Conservation (phyloP, 805 yeast genomes). For the Hyphopichia homilentoma region DNA sequence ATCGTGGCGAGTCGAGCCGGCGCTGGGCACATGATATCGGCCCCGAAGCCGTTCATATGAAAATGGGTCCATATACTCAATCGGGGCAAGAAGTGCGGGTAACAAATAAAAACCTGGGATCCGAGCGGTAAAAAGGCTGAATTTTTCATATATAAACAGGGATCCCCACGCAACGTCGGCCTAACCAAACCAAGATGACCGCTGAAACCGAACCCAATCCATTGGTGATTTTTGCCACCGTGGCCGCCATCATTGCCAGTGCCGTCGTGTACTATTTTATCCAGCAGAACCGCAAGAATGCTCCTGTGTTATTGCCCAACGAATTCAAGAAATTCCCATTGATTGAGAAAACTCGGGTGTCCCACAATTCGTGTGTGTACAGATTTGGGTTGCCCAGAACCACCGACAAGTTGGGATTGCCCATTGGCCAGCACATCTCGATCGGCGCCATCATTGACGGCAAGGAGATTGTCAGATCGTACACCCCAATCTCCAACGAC, state of each 20-base stretch:
- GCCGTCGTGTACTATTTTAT: conserved; percentile 31
- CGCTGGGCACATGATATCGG: no score
- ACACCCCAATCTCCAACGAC: conserved; percentile 85
- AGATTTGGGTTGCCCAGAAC: conserved; percentile 78
- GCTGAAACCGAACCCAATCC: conserved; percentile 38
- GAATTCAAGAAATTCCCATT: conserved; percentile 77
- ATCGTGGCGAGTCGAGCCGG: no score
- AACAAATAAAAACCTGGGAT: no score
- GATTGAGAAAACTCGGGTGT: conserved; percentile 67
- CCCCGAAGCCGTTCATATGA: no score
- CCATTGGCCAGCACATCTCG: conserved; percentile 91
- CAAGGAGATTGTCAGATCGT: conserved; percentile 78
- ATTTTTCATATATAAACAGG: no score
- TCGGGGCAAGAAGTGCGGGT: no score
- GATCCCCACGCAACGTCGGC: no score
- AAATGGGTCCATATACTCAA: no score
- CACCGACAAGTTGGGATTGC: conserved; percentile 76
- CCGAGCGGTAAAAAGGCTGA: no score
- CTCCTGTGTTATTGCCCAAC: conserved; percentile 59
- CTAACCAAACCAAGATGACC: no score
- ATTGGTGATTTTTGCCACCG: conserved; percentile 34
- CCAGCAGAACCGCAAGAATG: conserved; percentile 31
- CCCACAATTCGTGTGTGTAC: conserved; percentile 80
- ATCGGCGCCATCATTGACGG: conserved; percentile 73
- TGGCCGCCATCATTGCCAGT: conserved; percentile 32